Percentiles rank a stretch among this genome's conserved stretches.
Evolutionary conservation across 148 eudicot genomes (phyloP).

Genomic region (Chenopodium album): DNA sequence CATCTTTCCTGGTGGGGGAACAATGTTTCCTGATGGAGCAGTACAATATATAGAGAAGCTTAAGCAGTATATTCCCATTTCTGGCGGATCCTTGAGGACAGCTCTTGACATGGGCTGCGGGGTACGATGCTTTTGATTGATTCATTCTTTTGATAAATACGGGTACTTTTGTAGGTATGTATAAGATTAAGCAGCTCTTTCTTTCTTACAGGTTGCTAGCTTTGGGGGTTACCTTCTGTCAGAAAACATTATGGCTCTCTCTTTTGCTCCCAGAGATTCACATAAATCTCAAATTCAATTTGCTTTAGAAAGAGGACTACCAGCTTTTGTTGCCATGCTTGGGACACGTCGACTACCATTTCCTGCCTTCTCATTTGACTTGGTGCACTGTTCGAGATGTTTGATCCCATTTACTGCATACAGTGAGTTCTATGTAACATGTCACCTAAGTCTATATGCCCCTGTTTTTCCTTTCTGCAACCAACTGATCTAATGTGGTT

Average conservation of each 20-base stretch:
- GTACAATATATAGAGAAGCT: constrained; percentile 90
- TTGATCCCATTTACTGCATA: constrained; percentile 96
- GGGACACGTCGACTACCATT: constrained; percentile 96
- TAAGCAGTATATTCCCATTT: constrained; percentile 82
- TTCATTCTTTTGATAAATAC: background rate
- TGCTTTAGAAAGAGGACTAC: constrained; percentile 95
- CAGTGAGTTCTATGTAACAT: constrained; percentile 52
- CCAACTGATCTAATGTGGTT: constrained; percentile 5
- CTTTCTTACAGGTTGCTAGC: constrained; percentile 82
- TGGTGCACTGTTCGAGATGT: constrained; percentile 98
- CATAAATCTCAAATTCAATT: constrained; percentile 98
- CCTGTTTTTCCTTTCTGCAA: background rate
- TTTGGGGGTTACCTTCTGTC: constrained; percentile 87
- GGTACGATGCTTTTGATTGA: constrained; percentile 47
- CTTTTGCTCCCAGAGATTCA: constrained; percentile 99
- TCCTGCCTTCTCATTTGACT: constrained; percentile 94
- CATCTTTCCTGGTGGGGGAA: constrained; percentile 97
- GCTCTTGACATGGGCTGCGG: constrained; percentile 99
- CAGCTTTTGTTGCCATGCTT: constrained; percentile 98
- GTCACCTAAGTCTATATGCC: background rate
- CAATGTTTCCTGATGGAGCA: constrained; percentile 98
- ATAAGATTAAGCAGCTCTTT: background rate
- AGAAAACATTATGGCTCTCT: constrained; percentile 75
- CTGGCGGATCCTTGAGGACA: constrained; percentile 83
- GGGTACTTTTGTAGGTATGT: background rate